Base-by-base conservation (phyloP, 352 stramenopile species). In the Phytophthora capsici region DNA sequence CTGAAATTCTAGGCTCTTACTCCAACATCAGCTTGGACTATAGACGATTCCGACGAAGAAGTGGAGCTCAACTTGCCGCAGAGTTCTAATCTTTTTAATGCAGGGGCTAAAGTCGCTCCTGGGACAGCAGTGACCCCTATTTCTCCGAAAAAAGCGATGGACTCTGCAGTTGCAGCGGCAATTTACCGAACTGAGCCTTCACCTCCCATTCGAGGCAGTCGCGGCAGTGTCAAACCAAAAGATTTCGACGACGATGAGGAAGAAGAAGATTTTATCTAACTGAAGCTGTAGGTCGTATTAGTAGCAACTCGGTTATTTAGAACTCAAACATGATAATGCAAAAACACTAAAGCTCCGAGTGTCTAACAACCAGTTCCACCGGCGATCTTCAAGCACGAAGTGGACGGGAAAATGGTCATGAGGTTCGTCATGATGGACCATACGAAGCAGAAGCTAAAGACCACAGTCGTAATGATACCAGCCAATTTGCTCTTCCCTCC, bases 11-110 rank as follows among this genome's bases (percentile, higher is more conserved):
- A 95, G 86, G 77, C 80, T 30, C 75, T 93, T 51, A 95, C 86
- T 20, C 84, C 84, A 4, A 92, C 78, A 32, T 90, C 84, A 25
- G 86, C 86, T 6, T 95, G 86, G 86, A 89, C 80, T 47, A 64
- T 77, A 8, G 84, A 95, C 47, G 84, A 95, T 57, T 95, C 84
- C 28, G 86, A 95, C 63, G 86, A 95, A 76, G 68, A 76, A 36
- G 84, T 93, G 57, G 84, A 93, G 59, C 66, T 91, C 40, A 80
- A 92, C 38, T 73, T 92, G 8, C 55, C 67, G 4, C 38, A 86
- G 78, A 73, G 69, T 73, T 47, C 56, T 66, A 68, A 66, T 22
- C 23, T 43, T 26, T 23, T 36, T 44, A 7, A 28, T 20, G 44
- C 9, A 38, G 57, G 53, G 9, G 50, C 63, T 17, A 76, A 69